Evolutionary conservation across 106 monocot species (phyloP), one percentile per base, ranked within the genome.

Genomic region (Platanthera guangdongensis): DNA sequence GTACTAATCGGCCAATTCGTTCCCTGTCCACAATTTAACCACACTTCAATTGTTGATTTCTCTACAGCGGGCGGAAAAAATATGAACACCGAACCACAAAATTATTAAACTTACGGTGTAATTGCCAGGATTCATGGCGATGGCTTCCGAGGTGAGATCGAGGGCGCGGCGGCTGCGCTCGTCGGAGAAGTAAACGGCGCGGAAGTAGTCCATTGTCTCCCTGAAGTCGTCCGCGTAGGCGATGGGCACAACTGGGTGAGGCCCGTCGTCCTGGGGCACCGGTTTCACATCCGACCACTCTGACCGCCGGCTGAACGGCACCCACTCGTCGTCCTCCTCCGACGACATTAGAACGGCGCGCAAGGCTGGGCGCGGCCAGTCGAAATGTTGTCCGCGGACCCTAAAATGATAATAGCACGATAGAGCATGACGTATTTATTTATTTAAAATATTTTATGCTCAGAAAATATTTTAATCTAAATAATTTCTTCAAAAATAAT

Each of bases 161-260:
- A 99, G 82, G 18, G 99, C 78, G 60, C 99, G 87, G 49, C 16
- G 81, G 85, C 86, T 92, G 49, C 83, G 80, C 85, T 99, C 99
- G 73, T 82, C 84, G 68, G 90, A 82, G 52, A 83, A 50, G 78
- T 99, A 94, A 74, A 99, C 55, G 39, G 99, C 94, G 57, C 99
- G 94, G 84, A 99, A 99, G 82, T 99, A 99, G 75, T 92, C 92
- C 99, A 99, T 99, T 64, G 81, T 84, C 75, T 99, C 99, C 21
- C 88, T 77, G 88, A 99, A 99, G 57, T 90, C 92, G 19, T 84
- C 86, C 15, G 71, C 47, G 84, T 99, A 99, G 62, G 88, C 86
- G 74, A 99, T 99, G 74, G 92, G 73, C 7, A 90, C 99, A 19
- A 99, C 92, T 6, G 99, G 99, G 59, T 86, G 52, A 9, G 92